Base-by-base conservation (phyloP, 345 rosid genomes). In the Noccaea caerulescens region DNA sequence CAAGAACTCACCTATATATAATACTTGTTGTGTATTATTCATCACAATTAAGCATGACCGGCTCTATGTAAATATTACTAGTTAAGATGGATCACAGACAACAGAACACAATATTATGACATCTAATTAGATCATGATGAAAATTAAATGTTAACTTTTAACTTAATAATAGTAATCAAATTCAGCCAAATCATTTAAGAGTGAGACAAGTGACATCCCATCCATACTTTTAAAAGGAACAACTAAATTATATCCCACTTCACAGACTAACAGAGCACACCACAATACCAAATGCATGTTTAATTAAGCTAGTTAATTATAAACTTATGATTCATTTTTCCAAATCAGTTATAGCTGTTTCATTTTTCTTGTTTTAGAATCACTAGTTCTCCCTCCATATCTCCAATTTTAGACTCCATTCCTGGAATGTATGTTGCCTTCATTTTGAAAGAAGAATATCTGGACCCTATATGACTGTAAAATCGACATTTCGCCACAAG, bases 141-240 rank as follows among this genome's bases (percentile, higher is more conserved):
- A 55, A 39, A 25, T 25, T 25, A 25, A 25, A 6, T 43, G 32
- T 10, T 2, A 38, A 23, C 20, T 43, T 63, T 63, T 46, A 61
- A 46, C 14, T 43, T 43, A 53, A 67, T 25, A 55, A 32, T 55
- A 11, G 6, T 55, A 30, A 67, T 54, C 18, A 55, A 43, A 44
- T 42, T 68, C 4, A 14, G 50, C 13, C 25, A 41, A 55, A 52
- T 50, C 47, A 66, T 23, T 66, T 39, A n/a, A 42, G 50, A 63
- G 32, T 33, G 32, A 46, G 68, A 45, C 43, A 46, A 66, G 60
- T 50, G 58, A 52, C 58, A 66, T 66, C 60, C n/a, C 58, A 52
- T 66, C 67, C 42, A 27, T 53, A 27, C 53, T 47, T 47, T 47
- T 50, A 3, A 49, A 50, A 50, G 16, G 44, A 63, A 37, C 44